Base-by-base conservation (phyloP, 2,329 filamentous ascomycete genomes). In the Pseudogymnoascus sp. region DNA sequence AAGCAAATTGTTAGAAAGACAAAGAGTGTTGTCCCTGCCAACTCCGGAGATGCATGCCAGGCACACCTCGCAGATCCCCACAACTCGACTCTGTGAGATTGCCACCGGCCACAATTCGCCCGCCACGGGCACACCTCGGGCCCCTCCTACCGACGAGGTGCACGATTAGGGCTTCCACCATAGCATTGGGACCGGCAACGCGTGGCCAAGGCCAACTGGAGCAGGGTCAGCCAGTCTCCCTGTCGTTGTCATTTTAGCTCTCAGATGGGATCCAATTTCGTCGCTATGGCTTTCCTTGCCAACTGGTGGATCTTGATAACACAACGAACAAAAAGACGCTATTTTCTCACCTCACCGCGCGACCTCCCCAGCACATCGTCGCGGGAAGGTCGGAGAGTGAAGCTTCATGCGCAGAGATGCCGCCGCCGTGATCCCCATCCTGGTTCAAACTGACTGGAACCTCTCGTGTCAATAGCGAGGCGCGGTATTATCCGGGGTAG, bases 151-250 rank as follows among this genome's bases (percentile, higher is more conserved):
- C 50, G 50, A 18, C n/a, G 50, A 56, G 50, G 50, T n/a, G 50
- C 50, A 33, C 50, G 50, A n/a, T 56, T 56, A 56, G 50, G 50
- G 50, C 50, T 56, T 18, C 25, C 50, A 56, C 50, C 50, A 33
- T 56, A 5, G n/a, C 28, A 33, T 56, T 25, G 28, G 50, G 28
- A 56, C 50, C n/a, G 5, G 25, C 47, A n/a, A 56, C 28, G 50
- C 28, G 50, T 56, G 50, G 50, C 25, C 50, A 56, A 56, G 50
- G 10, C 50, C 11, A 12, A n/a, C 25, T 16, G 8, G 8, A 56
- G 5, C 25, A 33, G 50, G n/a, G 28, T n/a, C 33, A 31, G 3
- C 14, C 4, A 11, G 23, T 12, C 25, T 56, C 50, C 50, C n/a
- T 33, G 50, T 7, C 21, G 2, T 31, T n/a, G 47, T 33, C 28